phyloP scores from a whole-genome alignment of 176 grass and related monocot species.

The Bromus sterilis region DNA sequence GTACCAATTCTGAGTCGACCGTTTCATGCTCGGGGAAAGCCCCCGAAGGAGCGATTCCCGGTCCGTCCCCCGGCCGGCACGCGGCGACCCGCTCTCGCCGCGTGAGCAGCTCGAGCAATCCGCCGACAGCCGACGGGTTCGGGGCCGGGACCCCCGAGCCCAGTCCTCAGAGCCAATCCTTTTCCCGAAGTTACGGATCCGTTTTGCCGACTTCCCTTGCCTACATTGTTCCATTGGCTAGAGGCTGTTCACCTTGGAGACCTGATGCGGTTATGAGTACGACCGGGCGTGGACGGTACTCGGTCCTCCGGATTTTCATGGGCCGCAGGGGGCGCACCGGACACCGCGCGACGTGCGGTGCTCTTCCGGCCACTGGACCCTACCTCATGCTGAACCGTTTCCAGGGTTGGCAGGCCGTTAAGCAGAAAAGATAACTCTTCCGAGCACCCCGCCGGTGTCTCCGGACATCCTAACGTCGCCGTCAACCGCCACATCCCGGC shows the following conservation, averaged over 20 bases:
- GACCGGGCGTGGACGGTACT: slow-evolving; percentile 50
- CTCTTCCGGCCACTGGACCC: slow-evolving; percentile 51
- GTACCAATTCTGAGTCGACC: slow-evolving; percentile 58
- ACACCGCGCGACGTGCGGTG: slow-evolving; percentile 42
- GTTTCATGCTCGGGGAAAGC: slow-evolving; percentile 17
- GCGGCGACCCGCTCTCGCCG: slow-evolving; percentile 16
- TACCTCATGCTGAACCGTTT: slow-evolving; percentile 61
- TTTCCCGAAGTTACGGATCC: background rate
- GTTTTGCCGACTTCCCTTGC: slow-evolving; percentile 33
- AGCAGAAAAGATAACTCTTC: slow-evolving; percentile 84
- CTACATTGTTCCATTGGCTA: slow-evolving; percentile 82
- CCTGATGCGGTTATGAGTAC: slow-evolving; percentile 69
- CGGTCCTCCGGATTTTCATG: slow-evolving; percentile 50
- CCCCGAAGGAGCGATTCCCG: background rate
- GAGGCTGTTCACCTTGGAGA: slow-evolving; percentile 81
- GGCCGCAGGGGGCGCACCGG: slow-evolving; percentile 42
- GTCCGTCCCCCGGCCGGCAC: slow-evolving; percentile 21
- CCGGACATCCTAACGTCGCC: slow-evolving; percentile 60
- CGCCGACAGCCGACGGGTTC: slow-evolving; percentile 31
- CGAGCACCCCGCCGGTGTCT: slow-evolving; percentile 60
- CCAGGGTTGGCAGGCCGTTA: slow-evolving; percentile 62
- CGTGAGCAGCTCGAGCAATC: slow-evolving; percentile 24
- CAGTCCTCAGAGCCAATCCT: slow-evolving; percentile 52
- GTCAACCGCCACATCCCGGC: slow-evolving; percentile 57
- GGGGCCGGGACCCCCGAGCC: slow-evolving; percentile 47